Base-by-base conservation (phyloP, 805 yeast genomes). In the Starmerella cellae region DNA sequence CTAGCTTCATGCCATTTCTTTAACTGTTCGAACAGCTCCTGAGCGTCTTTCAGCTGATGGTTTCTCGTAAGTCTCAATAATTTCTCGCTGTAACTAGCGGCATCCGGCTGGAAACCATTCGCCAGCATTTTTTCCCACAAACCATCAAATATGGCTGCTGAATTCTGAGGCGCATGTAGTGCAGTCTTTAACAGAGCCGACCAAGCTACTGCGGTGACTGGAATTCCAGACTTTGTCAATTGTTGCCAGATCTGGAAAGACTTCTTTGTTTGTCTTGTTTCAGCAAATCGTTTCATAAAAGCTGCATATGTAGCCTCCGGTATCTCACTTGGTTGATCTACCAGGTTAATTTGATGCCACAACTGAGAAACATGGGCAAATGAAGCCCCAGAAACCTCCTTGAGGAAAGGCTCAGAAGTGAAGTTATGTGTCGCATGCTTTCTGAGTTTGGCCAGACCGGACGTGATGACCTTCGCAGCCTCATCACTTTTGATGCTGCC, bases 171-270 rank as follows among this genome's bases (percentile, higher is more conserved):
- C 19, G 57, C 48, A 40, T 49, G 39, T 8, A 67, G 55, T 3
- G 69, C 66, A 1, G 79, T 65, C 39, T 68, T 62, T 39, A 81
- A 59, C 23, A 79, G 64, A 39, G 71, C 66, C 40, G 77, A 75
- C 84, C 84, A 81, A 1, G 75, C 57, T 0, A 58, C 50, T n/a
- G 66, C 50, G 4, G 68, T 57, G n/a, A 75, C 75, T 5, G 33
- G 19, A 8, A 31, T 35, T 18, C 32, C 34, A 2, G 21, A 5
- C 10, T 56, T 47, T 22, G 69, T 49, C 61, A 79, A 56, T 34
- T 60, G 63, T 45, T 70, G 71, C 73, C 82, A 78, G 1, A 73
- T 56, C 10, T 60, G 59, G 35, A 56, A 56, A 16, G 64, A 58
- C 23, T 29, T 36, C 14, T 52, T 47, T 2, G 47, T 44, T 34